Evolutionary conservation across 257 asterid genomes (phyloP).

Genomic region (Phtheirospermum japonicum): DNA sequence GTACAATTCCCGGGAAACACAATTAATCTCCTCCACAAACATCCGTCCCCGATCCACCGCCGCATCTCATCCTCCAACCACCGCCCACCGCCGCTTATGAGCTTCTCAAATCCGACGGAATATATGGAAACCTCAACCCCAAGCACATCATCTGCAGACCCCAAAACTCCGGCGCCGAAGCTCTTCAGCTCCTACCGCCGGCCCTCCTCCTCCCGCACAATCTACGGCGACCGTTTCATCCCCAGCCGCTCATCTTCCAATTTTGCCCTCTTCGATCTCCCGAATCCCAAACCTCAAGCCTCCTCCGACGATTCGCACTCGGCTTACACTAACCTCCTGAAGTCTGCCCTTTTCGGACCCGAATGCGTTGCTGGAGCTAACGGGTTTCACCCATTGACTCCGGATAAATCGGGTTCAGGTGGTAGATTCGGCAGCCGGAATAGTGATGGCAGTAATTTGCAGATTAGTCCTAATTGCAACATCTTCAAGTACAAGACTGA

Average conservation of each 20-base stretch:
- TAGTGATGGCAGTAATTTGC: constrained; percentile 33
- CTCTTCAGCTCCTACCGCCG: constrained; percentile 45
- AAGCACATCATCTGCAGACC: constrained; percentile 32
- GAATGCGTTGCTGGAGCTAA: constrained; percentile 49
- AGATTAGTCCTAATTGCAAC: constrained; percentile 55
- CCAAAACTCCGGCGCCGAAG: constrained; percentile 43
- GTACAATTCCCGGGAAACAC: constrained; percentile 38
- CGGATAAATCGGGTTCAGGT: constrained; percentile 45
- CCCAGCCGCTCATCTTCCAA: constrained; percentile 84
- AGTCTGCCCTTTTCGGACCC: constrained; percentile 68
- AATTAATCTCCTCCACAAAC: constrained; percentile 18
- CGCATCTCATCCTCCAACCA: constrained; percentile 29
- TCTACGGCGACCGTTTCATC: constrained; percentile 85
- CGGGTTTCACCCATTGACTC: constrained; percentile 61
- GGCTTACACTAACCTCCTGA: constrained; percentile 64
- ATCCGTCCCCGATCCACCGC: constrained; percentile 29
- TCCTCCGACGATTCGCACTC: constrained; percentile 60
- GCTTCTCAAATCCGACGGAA: constrained; percentile 1
- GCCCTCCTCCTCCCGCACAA: constrained; percentile 68
- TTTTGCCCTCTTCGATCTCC: constrained; percentile 75
- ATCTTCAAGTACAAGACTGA: constrained; percentile 82
- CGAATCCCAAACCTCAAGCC: constrained; percentile 35
- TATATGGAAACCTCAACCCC: constrained; percentile 32
- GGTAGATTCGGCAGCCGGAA: constrained; percentile 30
- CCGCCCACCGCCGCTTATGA: constrained; percentile 6